phyloP scores from a whole-genome alignment of 2,329 filamentous ascomycete species.

The Pseudogymnoascus sp. region DNA sequence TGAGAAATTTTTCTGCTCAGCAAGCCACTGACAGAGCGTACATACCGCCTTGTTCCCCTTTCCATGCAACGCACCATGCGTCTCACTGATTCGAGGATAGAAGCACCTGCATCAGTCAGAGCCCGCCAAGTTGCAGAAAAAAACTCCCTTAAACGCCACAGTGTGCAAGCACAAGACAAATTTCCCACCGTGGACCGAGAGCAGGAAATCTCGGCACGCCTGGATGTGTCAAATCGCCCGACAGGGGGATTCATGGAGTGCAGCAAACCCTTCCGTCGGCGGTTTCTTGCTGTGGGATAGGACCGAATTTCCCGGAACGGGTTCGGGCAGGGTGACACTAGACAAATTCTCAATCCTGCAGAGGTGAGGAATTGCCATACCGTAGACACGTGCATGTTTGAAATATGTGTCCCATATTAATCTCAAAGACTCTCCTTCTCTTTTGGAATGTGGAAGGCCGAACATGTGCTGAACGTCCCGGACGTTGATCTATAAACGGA shows the following conservation, averaged over 20 bases:
- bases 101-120: neutral
- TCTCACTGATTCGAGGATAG: neutral
- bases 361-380: neutral
- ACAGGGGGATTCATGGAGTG: neutral
- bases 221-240: neutral
- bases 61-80: neutral
- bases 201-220: neutral
- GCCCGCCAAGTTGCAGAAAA: neutral
- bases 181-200: neutral
- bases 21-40: neutral
- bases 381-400: neutral
- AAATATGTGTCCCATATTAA: neutral
- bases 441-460: neutral
- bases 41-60: neutral
- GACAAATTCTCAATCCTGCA: neutral
- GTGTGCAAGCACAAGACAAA: conserved; percentile 1
- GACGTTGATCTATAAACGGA: neutral
- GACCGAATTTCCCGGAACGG: conserved; percentile 1
- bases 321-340: neutral
- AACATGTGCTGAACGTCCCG: neutral
- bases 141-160: neutral
- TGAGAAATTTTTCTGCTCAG: neutral
- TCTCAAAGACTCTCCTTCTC: neutral
- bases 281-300: neutral
- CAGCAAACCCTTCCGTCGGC: neutral